Conservation (phyloP, 2,329 filamentous ascomycete species). For the Incumbomyces delicatus region DNA sequence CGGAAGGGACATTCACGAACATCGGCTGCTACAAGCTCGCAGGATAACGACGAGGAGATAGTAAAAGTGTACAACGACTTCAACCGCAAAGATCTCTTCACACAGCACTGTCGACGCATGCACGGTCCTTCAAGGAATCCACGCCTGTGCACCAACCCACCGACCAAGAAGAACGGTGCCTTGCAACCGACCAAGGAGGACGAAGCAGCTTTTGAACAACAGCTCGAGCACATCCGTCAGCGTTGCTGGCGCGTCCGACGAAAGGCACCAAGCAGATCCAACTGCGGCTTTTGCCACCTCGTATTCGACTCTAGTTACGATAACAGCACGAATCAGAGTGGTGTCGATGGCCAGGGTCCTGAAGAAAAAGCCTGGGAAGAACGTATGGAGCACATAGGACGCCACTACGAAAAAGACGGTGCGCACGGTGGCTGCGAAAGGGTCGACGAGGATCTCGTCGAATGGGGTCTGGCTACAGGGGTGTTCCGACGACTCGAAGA, state of each 20-base stretch:
- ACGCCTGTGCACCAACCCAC: constrained; percentile 1
- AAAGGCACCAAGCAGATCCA: constrained; percentile 50
- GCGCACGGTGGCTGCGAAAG: constrained; percentile 19
- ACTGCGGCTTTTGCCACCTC: constrained; percentile 48
- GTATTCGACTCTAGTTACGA: constrained; percentile 13
- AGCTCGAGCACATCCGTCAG: constrained; percentile 47
- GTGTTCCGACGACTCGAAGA: constrained; percentile 9
- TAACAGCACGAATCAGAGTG: constrained; percentile 41
- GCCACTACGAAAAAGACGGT: constrained; percentile 60
- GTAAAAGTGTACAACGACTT: constrained; percentile 50
- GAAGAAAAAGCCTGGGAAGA: constrained; percentile 61
- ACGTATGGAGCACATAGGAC: constrained; percentile 77
- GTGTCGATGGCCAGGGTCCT: constrained; percentile 26
- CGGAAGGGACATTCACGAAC: not conserved
- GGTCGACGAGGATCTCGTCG: constrained; percentile 32
- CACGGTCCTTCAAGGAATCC: constrained; percentile 40
- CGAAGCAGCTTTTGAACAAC: constrained; percentile 37
- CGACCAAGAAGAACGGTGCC: constrained; percentile 36
- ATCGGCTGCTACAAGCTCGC: not conserved
- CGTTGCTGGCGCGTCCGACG: constrained; percentile 54
- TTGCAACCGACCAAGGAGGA: constrained; percentile 21
- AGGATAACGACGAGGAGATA: constrained; percentile 1
- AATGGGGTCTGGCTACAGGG: constrained; percentile 32
- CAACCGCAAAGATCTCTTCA: constrained; percentile 87
- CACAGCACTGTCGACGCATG: constrained; percentile 80